A percentile compares a stretch with the other conserved stretches of the same genome.
Conservation (phyloP, 139 green algal genomes). For the Chlorella sp. region DNA sequence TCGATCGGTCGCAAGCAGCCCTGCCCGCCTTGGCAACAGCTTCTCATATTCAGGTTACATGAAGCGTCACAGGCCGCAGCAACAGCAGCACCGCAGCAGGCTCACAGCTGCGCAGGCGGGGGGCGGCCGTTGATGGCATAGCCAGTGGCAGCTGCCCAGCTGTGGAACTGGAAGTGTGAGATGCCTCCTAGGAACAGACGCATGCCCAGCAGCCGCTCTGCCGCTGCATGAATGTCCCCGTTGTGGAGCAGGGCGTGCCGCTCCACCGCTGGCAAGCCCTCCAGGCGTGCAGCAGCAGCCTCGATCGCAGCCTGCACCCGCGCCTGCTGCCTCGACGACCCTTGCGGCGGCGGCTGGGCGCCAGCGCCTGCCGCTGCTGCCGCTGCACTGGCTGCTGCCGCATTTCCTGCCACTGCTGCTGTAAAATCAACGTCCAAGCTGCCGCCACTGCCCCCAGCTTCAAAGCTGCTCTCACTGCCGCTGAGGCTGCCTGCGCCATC, state of each 20-base stretch:
- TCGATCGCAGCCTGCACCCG: background rate
- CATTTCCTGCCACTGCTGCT: background rate
- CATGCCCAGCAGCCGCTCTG: conserved; percentile 40
- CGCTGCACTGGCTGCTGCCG: background rate
- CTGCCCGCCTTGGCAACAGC: too few relatives aligned
- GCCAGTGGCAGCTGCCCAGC: background rate
- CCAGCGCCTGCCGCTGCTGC: background rate
- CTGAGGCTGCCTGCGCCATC: background rate
- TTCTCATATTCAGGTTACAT: too few relatives aligned
- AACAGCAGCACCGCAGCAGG: too few relatives aligned
- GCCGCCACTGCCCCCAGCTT: background rate
- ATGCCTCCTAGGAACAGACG: conserved; percentile 39
- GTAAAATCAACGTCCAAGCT: background rate
- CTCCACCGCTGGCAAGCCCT: background rate
- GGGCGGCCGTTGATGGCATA: background rate
- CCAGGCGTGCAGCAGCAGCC: background rate
- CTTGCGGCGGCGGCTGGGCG: background rate
- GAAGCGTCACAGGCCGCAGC: too few relatives aligned
- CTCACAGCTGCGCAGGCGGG: too few relatives aligned
- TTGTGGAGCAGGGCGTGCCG: conserved; percentile 1
- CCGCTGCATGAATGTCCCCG: background rate
- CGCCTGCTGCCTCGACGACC: too few relatives aligned
- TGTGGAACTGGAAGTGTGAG: background rate
- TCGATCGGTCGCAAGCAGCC: too few relatives aligned
- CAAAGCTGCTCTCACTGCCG: background rate